Evolutionary conservation across 1,284 basidiomycete genomes (phyloP).

Genomic region (Pyrrhoderma noxium): DNA sequence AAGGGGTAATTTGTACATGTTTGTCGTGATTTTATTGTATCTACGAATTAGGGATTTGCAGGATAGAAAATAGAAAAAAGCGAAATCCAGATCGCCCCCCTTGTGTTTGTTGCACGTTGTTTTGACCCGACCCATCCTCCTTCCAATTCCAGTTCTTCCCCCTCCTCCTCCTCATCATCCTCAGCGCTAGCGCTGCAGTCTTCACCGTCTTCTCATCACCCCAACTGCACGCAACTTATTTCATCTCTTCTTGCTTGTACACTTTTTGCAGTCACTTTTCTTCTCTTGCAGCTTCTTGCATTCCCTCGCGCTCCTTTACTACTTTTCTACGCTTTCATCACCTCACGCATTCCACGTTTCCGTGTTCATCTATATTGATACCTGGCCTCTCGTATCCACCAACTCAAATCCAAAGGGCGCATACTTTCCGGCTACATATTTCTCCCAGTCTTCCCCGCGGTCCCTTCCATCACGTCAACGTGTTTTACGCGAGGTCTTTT

Average conservation of each 20-base stretch:
- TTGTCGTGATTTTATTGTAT: not conserved
- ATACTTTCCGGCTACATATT: not conserved
- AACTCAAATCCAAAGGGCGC: not conserved
- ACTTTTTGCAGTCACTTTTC: too few relatives aligned
- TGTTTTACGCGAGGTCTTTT: conserved; percentile 53
- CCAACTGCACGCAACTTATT: not conserved
- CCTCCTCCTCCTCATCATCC: conserved; percentile 1
- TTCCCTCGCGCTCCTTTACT: conserved; percentile 5
- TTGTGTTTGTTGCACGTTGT: not conserved
- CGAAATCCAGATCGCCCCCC: not conserved
- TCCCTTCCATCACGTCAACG: conserved; percentile 39
- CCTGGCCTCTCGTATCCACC: not conserved
- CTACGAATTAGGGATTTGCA: not conserved
- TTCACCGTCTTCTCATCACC: conserved; percentile 4
- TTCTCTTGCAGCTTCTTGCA: not conserved
- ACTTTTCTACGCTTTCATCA: not conserved
- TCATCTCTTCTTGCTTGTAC: not conserved
- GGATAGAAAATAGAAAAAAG: too few relatives aligned
- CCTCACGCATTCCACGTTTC: conserved; percentile 15
- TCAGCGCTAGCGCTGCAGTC: conserved; percentile 6
- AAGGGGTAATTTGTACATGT: not conserved
- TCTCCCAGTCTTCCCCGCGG: not conserved
- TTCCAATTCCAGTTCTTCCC: not conserved
- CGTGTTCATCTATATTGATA: conserved; percentile 2
- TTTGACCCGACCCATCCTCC: not conserved